Evolutionary conservation across 2,329 filamentous ascomycete genomes (phyloP), one percentile per base, ranked within the genome.

Genomic region (Claviceps capensis): DNA sequence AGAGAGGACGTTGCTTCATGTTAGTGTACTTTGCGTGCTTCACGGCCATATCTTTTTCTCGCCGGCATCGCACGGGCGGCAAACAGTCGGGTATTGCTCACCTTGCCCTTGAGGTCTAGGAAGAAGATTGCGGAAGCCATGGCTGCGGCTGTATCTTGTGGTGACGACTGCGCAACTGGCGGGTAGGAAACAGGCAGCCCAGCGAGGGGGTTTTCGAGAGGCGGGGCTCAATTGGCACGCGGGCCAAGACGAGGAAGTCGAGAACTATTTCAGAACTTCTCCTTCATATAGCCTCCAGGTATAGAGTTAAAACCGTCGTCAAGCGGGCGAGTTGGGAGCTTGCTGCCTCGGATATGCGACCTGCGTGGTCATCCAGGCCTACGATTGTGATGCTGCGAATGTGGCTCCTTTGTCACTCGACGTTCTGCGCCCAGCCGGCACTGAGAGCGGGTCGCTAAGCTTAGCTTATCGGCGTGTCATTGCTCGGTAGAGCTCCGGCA

Each of bases 121-220:
- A 98, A 98, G 80, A 98, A 98, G 64, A 98, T 69, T 58, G 93
- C 93, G 55, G 93, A 98, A 61, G 93, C 93, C 93, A 98, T 98
- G 67, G 62, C 76, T 50, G 44, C 36, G 30, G 17, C 17, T 51
- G 13, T 37, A 14, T 48, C 23, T 4, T 47, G 40, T 36, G 5
- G 34, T 17, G 13, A 41, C 14, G 13, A 41, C 14, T 11, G 30
- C 17, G 41, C 17, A 36, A n/a, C 34, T 34, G 30, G 30, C 37
- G 44, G 22, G 19, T 17, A 40, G 23, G 17, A 37, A 37, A 22
- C 13, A 47, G 16, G 22, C 34, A 8, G 44, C 44, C 23, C 37
- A 47, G 44, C 48, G 52, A 49, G 46, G 46, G 30, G 52, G 38
- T 37, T 43, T 1, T 19, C 9, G 49, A 51, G 37, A 51, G 45